Base-by-base conservation (phyloP, 305 asterid genomes). In the Fraxinus sp. region DNA sequence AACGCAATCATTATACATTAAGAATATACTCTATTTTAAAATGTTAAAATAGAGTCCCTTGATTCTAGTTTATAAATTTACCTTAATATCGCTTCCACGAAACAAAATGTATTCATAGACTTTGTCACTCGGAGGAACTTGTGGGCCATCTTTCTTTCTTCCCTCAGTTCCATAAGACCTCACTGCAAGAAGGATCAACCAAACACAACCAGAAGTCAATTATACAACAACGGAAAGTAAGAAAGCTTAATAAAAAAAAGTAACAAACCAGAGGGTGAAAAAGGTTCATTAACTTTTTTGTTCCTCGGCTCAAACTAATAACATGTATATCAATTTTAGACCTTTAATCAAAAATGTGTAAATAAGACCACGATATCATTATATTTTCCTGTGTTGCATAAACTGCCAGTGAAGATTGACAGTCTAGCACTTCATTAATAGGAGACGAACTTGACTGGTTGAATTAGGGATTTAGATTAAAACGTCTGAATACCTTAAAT, bases 1-100 rank as follows among this genome's bases (percentile, higher is more conserved):
- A 8, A 8, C 6, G 10, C 46, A 39, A 39, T 39, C 46, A 39
- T 9, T 39, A 39, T 39, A 39, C 49, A 39, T 39, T 39, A 39
- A 9, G 14, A 9, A 39, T 39, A 39, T 8, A 9, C 49, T 39
- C 49, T 39, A 39, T 39, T 8, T 39, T 39, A 8, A 39, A 39
- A 39, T 8, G 49, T 39, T 39, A 39, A 39, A 10, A 39, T 39
- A 39, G 49, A 39, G 49, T 39, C 14, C 49, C 14, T 9, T 28
- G 20, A 68, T 16, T 68, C 75, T 26, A 14, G 13, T 28, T 13
- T 68, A 26, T 39, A 3, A 43, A 79, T 86, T 79, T 87, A 94
- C 98, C 91, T 92, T 94, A 43, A 94, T 92, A 87, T 94, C 96
- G 81, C 90, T 90, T 75, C 95, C 97, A 79, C 97, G 93, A 85